Base-by-base conservation (phyloP, 2,329 filamentous ascomycete genomes). In the Cordyceps militaris region DNA sequence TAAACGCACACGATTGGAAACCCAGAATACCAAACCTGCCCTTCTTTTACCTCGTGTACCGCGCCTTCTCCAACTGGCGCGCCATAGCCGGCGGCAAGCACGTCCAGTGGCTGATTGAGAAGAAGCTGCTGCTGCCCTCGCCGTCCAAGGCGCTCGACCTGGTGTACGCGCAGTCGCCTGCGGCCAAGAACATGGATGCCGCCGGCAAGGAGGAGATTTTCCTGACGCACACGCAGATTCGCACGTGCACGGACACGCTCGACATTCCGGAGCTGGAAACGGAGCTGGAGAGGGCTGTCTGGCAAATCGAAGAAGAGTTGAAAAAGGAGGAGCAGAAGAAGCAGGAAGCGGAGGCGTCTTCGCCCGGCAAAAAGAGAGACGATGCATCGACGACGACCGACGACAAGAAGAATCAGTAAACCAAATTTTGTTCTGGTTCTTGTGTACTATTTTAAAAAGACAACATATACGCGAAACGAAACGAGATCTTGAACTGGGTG, bases 21-120 rank as follows among this genome's bases (percentile, higher is more conserved):
- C 24, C 11, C 63, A 95, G 90, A 61, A 81, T 97, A 62, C 92
- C 93, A 36, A 97, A 99, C 69, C 78, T 99, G 13, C 94, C 94
- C 19, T 97, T 97, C 78, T 97, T 97, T 77, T 99, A 97, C 71
- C 82, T 97, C 42, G 84, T 83, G 19, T 99, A 95, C 75, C 83
- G 94, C 62, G 88, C 91, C 26, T 97, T 89, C 87, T 95, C 89
- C 21, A 91, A 96, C 72, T 96, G 89, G 84, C 83, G 87, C 75
- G 94, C 94, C 55, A 76, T 96, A 56, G 83, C 84, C 38, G 94
- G 94, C 56, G 92, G 91, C 21, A 88, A 85, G 66, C 89, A 97
- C 69, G 76, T 97, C 34, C 83, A 93, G 63, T 94, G 90, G 71
- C 81, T 99, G 13, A 72, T 93, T 42, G 75, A 88, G 58, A 86